A percentile compares a stretch with the other conserved stretches of the same genome.
These are phyloP conservation scores for Paxillus involutus DNA, from an alignment of 768 basidiomycete species.

Conservation along the genomic window DNA sequence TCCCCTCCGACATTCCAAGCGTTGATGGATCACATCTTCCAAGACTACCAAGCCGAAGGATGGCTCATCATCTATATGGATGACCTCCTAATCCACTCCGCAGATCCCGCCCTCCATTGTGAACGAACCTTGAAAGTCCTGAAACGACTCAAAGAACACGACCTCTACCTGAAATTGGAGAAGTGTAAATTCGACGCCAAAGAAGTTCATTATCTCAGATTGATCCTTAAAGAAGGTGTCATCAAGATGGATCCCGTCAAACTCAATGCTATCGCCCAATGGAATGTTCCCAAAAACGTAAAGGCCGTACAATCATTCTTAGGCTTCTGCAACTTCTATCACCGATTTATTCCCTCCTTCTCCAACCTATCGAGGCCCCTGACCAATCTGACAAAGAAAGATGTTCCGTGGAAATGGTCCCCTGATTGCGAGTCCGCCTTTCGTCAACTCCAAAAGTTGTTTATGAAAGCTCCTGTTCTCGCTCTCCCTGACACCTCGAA, in stretches of 20 bases:
- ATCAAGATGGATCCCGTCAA: conserved; percentile 37
- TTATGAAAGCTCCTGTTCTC: neutral
- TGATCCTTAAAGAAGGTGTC: neutral
- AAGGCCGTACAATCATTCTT: conserved; percentile 30
- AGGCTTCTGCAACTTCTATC: too few species aligned
- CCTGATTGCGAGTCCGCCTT: neutral
- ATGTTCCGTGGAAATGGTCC: neutral
- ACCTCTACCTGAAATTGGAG: conserved; percentile 35
- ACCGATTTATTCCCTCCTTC: conserved; percentile 15
- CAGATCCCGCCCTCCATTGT: conserved; percentile 7
- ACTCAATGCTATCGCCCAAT: conserved; percentile 28
- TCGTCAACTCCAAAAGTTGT: neutral
- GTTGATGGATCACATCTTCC: too few species aligned
- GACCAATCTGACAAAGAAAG: neutral
- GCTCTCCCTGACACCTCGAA: conserved; percentile 5
- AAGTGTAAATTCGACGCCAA: conserved; percentile 17
- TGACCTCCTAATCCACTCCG: conserved; percentile 24
- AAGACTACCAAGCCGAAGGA: conserved; percentile 9
- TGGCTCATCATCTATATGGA: conserved; percentile 29
- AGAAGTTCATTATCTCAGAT: neutral
- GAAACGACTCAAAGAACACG: conserved; percentile 23
- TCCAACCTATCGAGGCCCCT: conserved; percentile 28
- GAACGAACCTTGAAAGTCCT: conserved; percentile 21
- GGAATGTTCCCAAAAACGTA: conserved; percentile 22
- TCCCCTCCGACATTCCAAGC: conserved; percentile 19